Evolutionary conservation across 2,329 filamentous ascomycete genomes (phyloP).

Genomic region (Colletotrichum sojae): DNA sequence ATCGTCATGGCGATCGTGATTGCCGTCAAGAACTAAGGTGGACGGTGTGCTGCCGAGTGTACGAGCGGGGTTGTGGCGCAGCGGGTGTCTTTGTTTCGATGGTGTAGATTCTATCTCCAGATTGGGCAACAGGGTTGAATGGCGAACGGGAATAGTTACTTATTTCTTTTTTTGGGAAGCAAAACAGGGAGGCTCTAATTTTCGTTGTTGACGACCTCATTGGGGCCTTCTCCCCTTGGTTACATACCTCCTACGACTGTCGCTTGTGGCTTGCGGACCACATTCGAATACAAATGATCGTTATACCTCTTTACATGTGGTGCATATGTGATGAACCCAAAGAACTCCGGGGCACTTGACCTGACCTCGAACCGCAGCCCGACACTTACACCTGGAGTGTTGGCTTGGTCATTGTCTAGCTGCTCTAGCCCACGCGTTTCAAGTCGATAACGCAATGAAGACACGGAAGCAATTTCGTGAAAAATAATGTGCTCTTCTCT

Average conservation of each 20-base stretch:
- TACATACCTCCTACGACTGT: slow-evolving; percentile 13
- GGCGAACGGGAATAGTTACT: slow-evolving; percentile 31
- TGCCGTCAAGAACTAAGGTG: slow-evolving; percentile 62
- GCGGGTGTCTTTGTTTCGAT: slow-evolving; percentile 18
- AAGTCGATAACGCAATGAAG: no score
- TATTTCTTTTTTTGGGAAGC: slow-evolving; percentile 25
- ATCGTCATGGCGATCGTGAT: slow-evolving; percentile 71
- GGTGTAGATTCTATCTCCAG: slow-evolving; percentile 31
- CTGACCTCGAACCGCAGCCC: no score
- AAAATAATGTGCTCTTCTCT: no score
- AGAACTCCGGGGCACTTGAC: no score
- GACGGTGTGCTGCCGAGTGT: slow-evolving; percentile 24
- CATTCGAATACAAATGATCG: slow-evolving; percentile 19
- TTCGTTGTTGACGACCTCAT: slow-evolving; percentile 9
- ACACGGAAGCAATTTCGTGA: no score
- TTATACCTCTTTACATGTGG: background rate
- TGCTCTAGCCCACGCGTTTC: no score
- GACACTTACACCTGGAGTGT: no score
- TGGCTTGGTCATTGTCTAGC: no score
- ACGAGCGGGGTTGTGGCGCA: background rate
- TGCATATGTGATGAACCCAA: background rate
- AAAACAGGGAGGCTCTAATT: slow-evolving; percentile 36
- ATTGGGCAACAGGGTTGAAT: slow-evolving; percentile 38
- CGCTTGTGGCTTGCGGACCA: slow-evolving; percentile 32
- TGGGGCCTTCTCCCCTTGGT: slow-evolving; percentile 2